Percentiles rank a stretch among this genome's conserved stretches.
Evolutionary conservation across 768 basidiomycete genomes (phyloP).

Genomic region (Tremella mesenterica): DNA sequence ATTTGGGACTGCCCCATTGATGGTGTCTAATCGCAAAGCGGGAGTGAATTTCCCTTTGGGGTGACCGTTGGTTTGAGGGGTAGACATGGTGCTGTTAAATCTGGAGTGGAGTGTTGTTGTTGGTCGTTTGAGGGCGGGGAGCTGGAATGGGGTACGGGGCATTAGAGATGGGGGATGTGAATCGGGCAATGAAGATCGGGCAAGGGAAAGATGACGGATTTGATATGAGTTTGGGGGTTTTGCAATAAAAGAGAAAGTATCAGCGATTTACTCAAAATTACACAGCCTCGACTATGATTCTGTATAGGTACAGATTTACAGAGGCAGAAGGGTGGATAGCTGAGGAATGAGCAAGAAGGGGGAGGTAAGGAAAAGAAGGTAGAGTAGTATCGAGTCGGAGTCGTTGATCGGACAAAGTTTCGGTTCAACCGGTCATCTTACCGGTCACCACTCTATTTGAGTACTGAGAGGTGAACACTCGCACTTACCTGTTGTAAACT

Average conservation of each 20-base stretch:
- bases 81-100: slow-evolving; percentile 1
- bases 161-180: neutral
- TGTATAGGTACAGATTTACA: neutral
- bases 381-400: neutral
- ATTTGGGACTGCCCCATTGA: slow-evolving; percentile 75
- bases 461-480: too few species aligned
- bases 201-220: neutral
- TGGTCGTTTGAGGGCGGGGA: neutral
- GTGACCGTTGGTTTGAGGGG: neutral
- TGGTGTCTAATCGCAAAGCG: slow-evolving; percentile 57
- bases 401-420: too few species aligned
- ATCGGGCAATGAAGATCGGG: neutral
- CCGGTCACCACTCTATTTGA: too few species aligned
- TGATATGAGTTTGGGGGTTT: neutral
- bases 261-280: too few species aligned
- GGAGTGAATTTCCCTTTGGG: slow-evolving; percentile 6
- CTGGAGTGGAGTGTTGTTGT: neutral
- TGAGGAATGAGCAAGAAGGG: neutral
- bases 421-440: too few species aligned
- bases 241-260: neutral
- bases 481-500: too few species aligned
- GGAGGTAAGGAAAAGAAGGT: neutral
- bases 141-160: neutral
- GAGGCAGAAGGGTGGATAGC: neutral
- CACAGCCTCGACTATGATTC: neutral